phyloP scores from a whole-genome alignment of 805 yeast genomes.

The Groenewaldozyma tartarivorans region DNA sequence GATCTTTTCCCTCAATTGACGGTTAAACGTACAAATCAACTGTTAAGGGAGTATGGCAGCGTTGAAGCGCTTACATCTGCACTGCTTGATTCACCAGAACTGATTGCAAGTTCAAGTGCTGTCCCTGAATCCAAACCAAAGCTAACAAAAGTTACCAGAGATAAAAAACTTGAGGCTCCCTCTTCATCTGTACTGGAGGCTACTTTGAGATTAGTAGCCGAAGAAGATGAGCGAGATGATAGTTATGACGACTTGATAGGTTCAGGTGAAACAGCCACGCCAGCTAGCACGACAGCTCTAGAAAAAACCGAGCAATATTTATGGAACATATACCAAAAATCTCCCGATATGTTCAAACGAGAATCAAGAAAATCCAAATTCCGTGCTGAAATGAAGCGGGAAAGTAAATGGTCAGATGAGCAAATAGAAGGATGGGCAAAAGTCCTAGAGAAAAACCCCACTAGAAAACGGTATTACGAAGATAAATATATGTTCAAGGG shows the following conservation, averaged over 20 bases:
- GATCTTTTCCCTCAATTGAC: conserved; percentile 64
- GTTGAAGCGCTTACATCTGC: conserved; percentile 50
- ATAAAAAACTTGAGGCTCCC: not conserved
- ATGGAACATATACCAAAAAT: conserved; percentile 46
- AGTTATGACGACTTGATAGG: conserved; percentile 28
- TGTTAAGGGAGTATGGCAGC: conserved; percentile 41
- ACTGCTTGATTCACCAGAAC: conserved; percentile 53
- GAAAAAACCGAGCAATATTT: conserved; percentile 45
- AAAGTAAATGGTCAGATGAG: conserved; percentile 72
- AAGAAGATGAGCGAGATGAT: conserved; percentile 78
- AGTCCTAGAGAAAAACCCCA: conserved; percentile 59
- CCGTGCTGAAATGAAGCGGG: conserved; percentile 42
- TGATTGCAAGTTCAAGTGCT: conserved; percentile 28
- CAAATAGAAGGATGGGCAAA: conserved; percentile 91
- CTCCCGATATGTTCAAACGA: conserved; percentile 41
- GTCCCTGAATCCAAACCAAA: conserved; percentile 8
- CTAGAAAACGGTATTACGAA: conserved; percentile 51
- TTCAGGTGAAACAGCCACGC: conserved; percentile 18
- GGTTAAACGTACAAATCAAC: conserved; percentile 34
- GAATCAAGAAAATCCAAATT: conserved; percentile 39
- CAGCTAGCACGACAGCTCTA: conserved; percentile 24
- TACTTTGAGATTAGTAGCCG: not conserved
- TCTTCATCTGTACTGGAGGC: conserved; percentile 1
- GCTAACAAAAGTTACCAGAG: conserved; percentile 1
- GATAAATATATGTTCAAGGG: conserved; percentile 48